phyloP scores from a whole-genome alignment of 225 moss, liverwort and hornwort genomes.

The Straminergon stramineum region DNA sequence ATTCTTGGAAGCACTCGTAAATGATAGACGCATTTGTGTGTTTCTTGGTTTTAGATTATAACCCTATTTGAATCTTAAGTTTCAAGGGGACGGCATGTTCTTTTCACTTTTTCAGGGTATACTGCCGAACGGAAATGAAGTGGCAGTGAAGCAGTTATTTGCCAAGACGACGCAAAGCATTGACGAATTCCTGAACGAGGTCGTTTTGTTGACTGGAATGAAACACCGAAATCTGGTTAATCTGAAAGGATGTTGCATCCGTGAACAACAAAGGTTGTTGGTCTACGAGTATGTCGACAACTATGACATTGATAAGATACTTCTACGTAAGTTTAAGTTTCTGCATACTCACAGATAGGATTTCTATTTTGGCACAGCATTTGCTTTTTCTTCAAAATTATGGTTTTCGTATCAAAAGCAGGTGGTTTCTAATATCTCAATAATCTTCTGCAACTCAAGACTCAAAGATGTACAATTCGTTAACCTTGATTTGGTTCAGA shows the following conservation, averaged over 20 bases:
- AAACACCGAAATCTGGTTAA: slow-evolving; percentile 26
- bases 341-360: accelerated
- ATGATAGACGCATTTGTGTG: background rate
- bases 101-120: background rate
- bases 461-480: too few relatives aligned
- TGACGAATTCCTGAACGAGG: slow-evolving; percentile 36
- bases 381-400: accelerated
- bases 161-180: background rate
- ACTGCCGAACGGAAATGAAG: background rate
- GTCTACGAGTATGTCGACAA: slow-evolving; percentile 48
- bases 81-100: too few relatives aligned
- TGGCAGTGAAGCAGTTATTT: slow-evolving; percentile 13
- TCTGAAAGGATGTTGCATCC: slow-evolving; percentile 41
- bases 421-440: too few relatives aligned
- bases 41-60: background rate
- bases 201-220: slow-evolving; percentile 30
- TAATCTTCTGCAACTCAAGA: background rate
- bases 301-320: slow-evolving; percentile 14
- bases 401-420: background rate
- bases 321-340: slow-evolving; percentile 7
- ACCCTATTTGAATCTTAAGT: too few relatives aligned
- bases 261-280: slow-evolving; percentile 16
- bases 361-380: background rate
- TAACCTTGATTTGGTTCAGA: background rate
- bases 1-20: too few relatives aligned